phyloP scores from a whole-genome alignment of 225 moss, liverwort and hornwort species.

The Thuidium tamariscinum region DNA sequence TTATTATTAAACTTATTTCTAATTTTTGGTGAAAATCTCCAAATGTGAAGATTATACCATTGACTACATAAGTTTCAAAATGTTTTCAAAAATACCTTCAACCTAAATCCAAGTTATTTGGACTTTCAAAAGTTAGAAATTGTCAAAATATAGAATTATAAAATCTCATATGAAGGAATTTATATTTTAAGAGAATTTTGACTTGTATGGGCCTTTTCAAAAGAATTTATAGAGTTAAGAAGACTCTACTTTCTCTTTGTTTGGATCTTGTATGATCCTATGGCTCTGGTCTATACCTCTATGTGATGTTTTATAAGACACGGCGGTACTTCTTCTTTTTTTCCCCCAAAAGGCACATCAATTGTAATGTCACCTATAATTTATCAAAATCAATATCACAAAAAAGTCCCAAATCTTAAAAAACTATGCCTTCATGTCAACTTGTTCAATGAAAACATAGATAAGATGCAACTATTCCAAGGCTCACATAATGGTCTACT shows the following conservation, averaged over 20 bases:
- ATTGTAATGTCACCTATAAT: too few relatives aligned
- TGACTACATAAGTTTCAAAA: neutral
- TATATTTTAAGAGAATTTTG: neutral
- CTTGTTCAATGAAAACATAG: too few relatives aligned
- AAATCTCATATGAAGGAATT: rapidly evolving
- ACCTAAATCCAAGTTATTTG: too few relatives aligned
- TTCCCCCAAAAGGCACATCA: too few relatives aligned
- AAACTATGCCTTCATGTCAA: too few relatives aligned
- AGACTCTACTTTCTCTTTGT: rapidly evolving
- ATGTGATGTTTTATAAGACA: too few relatives aligned
- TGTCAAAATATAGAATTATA: rapidly evolving
- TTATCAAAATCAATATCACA: too few relatives aligned
- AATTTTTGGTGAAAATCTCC: rapidly evolving
- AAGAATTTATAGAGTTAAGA: rapidly evolving
- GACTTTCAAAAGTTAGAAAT: rapidly evolving
- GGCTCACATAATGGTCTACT: too few relatives aligned
- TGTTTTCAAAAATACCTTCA: too few relatives aligned
- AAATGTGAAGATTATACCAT: neutral
- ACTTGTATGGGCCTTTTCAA: rapidly evolving
- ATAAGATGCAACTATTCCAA: too few relatives aligned
- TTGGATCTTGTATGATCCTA: rapidly evolving
- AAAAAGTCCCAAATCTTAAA: too few relatives aligned
- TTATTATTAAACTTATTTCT: rapidly evolving
- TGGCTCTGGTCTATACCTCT: rapidly evolving
- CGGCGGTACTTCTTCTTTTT: too few relatives aligned